Conservation (phyloP, 2,329 filamentous ascomycete species). For the Hypoxylon rubiginosum region DNA sequence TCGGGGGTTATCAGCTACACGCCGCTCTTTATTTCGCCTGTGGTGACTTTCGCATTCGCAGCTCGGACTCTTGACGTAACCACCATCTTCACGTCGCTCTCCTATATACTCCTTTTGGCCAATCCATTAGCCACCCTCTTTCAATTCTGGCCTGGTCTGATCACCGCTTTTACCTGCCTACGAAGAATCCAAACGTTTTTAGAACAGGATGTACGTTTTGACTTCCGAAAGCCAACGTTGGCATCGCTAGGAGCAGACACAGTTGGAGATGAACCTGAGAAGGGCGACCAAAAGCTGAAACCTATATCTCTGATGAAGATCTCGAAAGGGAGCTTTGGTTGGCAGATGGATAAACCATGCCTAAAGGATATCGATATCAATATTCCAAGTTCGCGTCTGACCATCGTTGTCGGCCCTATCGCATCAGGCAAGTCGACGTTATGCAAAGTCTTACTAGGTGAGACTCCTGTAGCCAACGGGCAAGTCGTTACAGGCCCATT, state of each 20-base stretch:
- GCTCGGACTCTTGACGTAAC: conserved; percentile 51
- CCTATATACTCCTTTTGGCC: conserved; percentile 56
- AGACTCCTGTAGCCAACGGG: conserved; percentile 49
- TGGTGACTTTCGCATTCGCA: conserved; percentile 56
- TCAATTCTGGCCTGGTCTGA: conserved; percentile 55
- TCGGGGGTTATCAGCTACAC: conserved; percentile 48
- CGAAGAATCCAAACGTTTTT: conserved; percentile 57
- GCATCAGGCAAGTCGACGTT: conserved; percentile 62
- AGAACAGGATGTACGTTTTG: conserved; percentile 45
- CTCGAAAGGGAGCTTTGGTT: conserved; percentile 52
- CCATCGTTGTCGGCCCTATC: conserved; percentile 59
- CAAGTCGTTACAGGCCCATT: conserved; percentile 35
- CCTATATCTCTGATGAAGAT: conserved; percentile 35
- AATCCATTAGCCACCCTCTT: conserved; percentile 58
- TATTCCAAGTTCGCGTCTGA: conserved; percentile 51
- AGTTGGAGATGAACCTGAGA: background rate
- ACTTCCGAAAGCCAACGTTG: conserved; percentile 31
- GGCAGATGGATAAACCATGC: conserved; percentile 47
- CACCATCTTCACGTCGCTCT: conserved; percentile 58
- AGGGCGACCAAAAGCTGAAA: background rate
- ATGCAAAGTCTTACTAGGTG: conserved; percentile 57
- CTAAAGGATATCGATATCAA: conserved; percentile 53
- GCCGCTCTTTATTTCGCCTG: conserved; percentile 51
- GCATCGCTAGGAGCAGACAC: background rate
- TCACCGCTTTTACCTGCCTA: conserved; percentile 56